Base-by-base conservation (phyloP, 768 basidiomycete genomes). In the Tricholoma matsutake region DNA sequence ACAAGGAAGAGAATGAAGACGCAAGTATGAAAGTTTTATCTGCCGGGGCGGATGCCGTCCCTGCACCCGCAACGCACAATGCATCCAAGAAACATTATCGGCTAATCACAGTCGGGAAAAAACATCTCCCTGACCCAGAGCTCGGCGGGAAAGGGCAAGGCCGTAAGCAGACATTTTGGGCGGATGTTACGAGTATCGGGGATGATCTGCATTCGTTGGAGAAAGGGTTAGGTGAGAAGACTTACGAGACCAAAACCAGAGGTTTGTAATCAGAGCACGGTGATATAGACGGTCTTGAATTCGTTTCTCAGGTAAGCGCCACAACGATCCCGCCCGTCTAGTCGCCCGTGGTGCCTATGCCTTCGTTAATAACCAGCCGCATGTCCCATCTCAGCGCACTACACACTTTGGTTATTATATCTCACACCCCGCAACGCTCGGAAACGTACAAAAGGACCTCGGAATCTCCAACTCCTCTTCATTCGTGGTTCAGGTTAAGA, bases 401-500 rank as follows among this genome's bases (percentile, higher is more conserved):
- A 86, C 84, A 0, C 83, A 83, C 68, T 75, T 87, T 34, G 87
- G 83, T 0, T 86, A 86, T 67, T 74, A 82, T 61, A 75, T 87
- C 41, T 83, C 84, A 4, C 84, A 88, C 62, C 82, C 81, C 0
- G 61, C 72, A 16, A 73, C 77, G 16, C 67, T 79, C 39, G 83
- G 84, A 9, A 79, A 83, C 3, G 85, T 87, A 0, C 88, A 88
- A 61, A 66, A 74, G 18, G 80, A 75, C 6, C 73, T 89, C 5
- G 84, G 84, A 3, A 83, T 89, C 58, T 71, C 78, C 54, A 71
- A 72, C 0, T 80, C 82, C 0, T 83, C 82, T 0, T 81, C 82
- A 0, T 88, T 86, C 63, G 73, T 84, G 14, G 39, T 88, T 5
- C 85, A 87, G 63, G 81, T 87, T 53, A 87, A 86, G 73, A 86